Evolutionary conservation across 305 asterid species (phyloP).

Genomic region (Plantago lanceolata): DNA sequence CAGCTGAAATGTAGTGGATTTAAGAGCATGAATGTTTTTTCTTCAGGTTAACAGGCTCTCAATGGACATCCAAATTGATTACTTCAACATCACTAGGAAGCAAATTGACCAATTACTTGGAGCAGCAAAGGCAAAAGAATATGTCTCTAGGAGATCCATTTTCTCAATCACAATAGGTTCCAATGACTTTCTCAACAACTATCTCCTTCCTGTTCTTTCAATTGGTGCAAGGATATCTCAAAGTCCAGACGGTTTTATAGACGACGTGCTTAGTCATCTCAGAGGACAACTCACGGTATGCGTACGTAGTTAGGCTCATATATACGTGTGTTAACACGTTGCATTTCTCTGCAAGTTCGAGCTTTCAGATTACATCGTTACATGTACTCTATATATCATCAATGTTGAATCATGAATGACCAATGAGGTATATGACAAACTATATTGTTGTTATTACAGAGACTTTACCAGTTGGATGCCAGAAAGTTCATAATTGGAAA

Average conservation of each 20-base stretch:
- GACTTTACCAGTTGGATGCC: slow-evolving; percentile 70
- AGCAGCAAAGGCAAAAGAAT: slow-evolving; percentile 59
- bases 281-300: slow-evolving; percentile 72
- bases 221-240: slow-evolving; percentile 64
- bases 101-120: slow-evolving; percentile 61
- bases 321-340: too few relatives aligned
- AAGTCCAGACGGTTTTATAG: slow-evolving; percentile 59
- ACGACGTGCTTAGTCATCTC: slow-evolving; percentile 60
- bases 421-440: too few relatives aligned
- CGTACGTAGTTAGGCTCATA: neutral
- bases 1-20: neutral
- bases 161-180: slow-evolving; percentile 83
- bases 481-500: slow-evolving; percentile 77
- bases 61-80: slow-evolving; percentile 84
- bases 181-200: slow-evolving; percentile 86
- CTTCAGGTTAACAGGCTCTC: slow-evolving; percentile 87
- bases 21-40: neutral
- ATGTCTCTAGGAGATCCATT: slow-evolving; percentile 49
- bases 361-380: neutral
- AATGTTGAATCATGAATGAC: too few relatives aligned
- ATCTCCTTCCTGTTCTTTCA: slow-evolving; percentile 75
- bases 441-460: slow-evolving; percentile 35
- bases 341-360: neutral
- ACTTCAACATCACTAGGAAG: slow-evolving; percentile 79
- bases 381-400: too few relatives aligned